A percentile compares a stretch with the other conserved stretches of the same genome.
phyloP scores from a whole-genome alignment of 495 filamentous ascomycete species.

The Hypoxylon subgilvum region DNA sequence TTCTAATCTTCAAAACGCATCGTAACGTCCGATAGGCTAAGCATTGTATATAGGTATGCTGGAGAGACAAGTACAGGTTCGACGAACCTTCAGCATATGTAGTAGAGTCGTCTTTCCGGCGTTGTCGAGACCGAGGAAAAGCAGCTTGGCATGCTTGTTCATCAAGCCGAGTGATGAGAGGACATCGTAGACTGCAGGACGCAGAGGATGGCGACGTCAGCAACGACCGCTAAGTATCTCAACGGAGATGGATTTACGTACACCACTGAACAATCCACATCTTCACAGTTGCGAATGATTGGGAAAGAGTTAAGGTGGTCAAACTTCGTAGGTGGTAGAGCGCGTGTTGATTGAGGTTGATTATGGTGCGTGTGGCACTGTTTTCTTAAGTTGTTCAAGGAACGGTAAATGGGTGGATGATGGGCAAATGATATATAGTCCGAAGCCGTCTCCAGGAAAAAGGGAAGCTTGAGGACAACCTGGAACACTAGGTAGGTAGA shows the following conservation, averaged over 20 bases:
- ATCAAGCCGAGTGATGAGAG: conserved; percentile 87
- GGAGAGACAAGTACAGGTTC: too few species aligned
- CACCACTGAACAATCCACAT: conserved; percentile 99
- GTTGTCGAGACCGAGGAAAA: conserved; percentile 95
- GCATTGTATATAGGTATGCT: too few species aligned
- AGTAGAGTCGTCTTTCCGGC: conserved; percentile 95
- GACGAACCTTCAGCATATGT: conserved; percentile 87
- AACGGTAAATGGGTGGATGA: conserved; percentile 24
- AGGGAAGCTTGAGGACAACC: conserved; percentile 34
- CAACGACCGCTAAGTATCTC: conserved; percentile 7
- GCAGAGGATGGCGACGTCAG: conserved; percentile 33
- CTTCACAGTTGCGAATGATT: conserved; percentile 39
- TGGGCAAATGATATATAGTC: conserved; percentile 29
- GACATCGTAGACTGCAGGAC: conserved; percentile 80
- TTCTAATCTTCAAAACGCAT: background rate
- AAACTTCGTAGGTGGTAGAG: conserved; percentile 21
- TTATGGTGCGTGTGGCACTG: background rate
- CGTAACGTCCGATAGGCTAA: background rate
- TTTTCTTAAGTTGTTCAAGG: conserved; percentile 15
- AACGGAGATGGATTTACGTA: conserved; percentile 56
- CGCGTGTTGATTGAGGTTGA: background rate
- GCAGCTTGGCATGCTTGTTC: conserved; percentile 95
- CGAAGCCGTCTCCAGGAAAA: conserved; percentile 23
- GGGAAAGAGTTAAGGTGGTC: conserved; percentile 15
- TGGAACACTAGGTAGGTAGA: conserved; percentile 20